Conservation (phyloP, 768 basidiomycete genomes). For the Russula foetens region DNA sequence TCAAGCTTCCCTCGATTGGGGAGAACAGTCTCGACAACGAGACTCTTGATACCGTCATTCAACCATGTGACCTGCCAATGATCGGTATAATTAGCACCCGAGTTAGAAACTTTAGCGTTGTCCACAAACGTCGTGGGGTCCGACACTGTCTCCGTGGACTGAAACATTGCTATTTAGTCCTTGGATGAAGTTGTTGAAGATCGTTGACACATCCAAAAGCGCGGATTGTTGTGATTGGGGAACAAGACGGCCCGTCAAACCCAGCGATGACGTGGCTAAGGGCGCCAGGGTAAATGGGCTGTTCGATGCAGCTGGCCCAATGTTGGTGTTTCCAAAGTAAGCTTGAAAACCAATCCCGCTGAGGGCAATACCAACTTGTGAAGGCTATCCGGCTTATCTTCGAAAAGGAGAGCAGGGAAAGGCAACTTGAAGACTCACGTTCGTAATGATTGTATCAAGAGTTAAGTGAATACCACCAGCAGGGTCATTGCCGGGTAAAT, state of each 20-base stretch:
- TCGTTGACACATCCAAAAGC: constrained; percentile 47
- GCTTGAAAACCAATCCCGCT: constrained; percentile 55
- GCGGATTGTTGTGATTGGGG: constrained; percentile 48
- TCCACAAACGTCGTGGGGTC: constrained; percentile 42
- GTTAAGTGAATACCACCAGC: constrained; percentile 64
- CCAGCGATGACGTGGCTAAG: constrained; percentile 40
- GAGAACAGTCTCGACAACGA: constrained; percentile 49
- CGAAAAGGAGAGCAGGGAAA: background rate
- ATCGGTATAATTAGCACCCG: constrained; percentile 6
- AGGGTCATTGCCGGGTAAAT: constrained; percentile 62
- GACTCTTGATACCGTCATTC: constrained; percentile 58
- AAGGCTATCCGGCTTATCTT: constrained; percentile 38
- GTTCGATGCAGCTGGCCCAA: constrained; percentile 49
- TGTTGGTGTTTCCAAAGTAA: constrained; percentile 41
- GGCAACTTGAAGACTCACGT: constrained; percentile 34
- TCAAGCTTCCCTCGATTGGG: constrained; percentile 54
- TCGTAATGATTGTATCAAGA: constrained; percentile 48
- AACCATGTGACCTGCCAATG: constrained; percentile 54
- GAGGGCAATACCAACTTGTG: constrained; percentile 65
- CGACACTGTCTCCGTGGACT: constrained; percentile 53
- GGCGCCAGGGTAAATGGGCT: constrained; percentile 48
- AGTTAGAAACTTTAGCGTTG: background rate
- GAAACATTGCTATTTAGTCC: constrained; percentile 52
- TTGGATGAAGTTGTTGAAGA: constrained; percentile 69
- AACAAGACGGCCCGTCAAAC: constrained; percentile 54